Conservation (phyloP, 2,329 filamentous ascomycete species). For the Alternaria tenuissima region DNA sequence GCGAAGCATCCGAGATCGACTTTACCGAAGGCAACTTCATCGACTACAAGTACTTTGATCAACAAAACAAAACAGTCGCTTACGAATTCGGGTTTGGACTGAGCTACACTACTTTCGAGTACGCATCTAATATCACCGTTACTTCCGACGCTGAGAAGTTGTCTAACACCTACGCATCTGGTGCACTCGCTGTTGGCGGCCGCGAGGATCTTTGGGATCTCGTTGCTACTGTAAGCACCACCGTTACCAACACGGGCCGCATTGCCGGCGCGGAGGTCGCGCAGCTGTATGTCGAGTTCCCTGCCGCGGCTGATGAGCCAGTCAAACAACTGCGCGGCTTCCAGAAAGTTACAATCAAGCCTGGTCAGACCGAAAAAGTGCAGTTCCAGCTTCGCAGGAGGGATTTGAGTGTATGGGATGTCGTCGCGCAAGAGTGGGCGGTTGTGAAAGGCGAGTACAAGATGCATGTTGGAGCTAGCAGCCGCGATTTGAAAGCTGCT, state of each 20-base stretch:
- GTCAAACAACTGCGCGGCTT: not conserved
- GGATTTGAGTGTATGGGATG: not conserved
- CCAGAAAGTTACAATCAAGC: not conserved
- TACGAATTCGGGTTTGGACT: not conserved
- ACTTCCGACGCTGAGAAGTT: not conserved
- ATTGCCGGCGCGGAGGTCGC: not conserved
- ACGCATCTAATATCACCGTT: not conserved
- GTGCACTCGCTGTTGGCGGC: not conserved
- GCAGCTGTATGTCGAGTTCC: not conserved
- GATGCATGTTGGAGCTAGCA: slow-evolving; percentile 2
- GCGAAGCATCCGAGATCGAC: not conserved
- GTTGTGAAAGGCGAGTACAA: not conserved
- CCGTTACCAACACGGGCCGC: not conserved
- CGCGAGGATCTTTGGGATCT: not conserved
- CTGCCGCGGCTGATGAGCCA: not conserved
- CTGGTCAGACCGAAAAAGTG: not conserved
- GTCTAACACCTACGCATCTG: not conserved
- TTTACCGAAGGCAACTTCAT: slow-evolving; percentile 1
- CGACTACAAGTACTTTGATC: slow-evolving; percentile 2
- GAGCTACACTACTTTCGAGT: not conserved
- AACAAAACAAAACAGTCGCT: not conserved
- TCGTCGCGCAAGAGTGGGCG: not conserved
- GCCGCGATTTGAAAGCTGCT: not conserved
- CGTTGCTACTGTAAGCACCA: not conserved
- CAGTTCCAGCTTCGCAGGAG: not conserved